Evolutionary conservation across 192 early-diverging fungal genomes (phyloP), one percentile per base, ranked within the genome.

Genomic region (Phlyctochytrium planicorne): DNA sequence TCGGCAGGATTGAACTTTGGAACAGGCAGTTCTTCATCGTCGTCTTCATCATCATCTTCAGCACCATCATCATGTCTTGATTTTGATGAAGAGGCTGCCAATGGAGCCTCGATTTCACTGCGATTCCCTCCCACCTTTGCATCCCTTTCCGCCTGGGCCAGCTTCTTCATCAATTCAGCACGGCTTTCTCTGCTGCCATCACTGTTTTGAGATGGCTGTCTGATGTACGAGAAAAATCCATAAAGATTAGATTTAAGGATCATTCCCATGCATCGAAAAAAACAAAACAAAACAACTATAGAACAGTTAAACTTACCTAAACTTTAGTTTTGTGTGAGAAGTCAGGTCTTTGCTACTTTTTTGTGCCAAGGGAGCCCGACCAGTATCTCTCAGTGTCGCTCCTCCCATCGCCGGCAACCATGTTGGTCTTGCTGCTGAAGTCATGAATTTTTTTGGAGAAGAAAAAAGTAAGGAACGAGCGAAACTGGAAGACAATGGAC

Each of bases 361-460:
- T 30, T 71, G 57, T 63, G 63, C 52, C 16, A 63, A 59, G 0
- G 80, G 83, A 23, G 78, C 81, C 25, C 60, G 62, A 40, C 70
- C 66, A 3, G 71, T 81, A 66, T 86, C 84, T 32, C 80, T 63
- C 10, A 84, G 72, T 6, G 68, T 55, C 52, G 74, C 62, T 14
- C 84, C 84, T 27, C 84, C 84, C 14, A 80, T 66, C 20, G 84
- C 84, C 10, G 84, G 82, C 32, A 77, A 64, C 76, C 79, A 85
- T 16, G 80, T 82, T 52, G 83, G 83, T 47, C 40, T 47, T 47
- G 40, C 40, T 14, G 40, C 40, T 47, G 40, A 47, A 47, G 40
- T 47, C 40, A 47, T 47, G 10, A 47, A 6, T 47, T 47, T 47
- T 6, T 47, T 47, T 47, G 40, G 40, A 47, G 40, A 14, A 20